Base-by-base conservation (phyloP, 2,329 filamentous ascomycete genomes). In the Dactylellina haptotyla region DNA sequence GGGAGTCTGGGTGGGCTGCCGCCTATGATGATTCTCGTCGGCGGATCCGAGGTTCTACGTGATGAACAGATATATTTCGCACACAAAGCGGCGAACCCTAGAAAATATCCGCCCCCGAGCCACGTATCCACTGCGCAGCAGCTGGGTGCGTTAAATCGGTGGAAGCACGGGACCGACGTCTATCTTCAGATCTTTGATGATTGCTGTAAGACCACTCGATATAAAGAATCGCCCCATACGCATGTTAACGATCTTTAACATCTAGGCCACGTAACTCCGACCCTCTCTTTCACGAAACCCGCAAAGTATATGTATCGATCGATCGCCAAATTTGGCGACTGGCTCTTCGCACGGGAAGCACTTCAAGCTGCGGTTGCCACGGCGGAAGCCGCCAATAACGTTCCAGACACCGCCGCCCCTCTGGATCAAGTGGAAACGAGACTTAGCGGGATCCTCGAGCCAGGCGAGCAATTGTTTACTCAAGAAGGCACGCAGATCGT, bases 131-230 rank as follows among this genome's bases (percentile, higher is more conserved):
- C 53, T 2, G 30, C 70, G 1, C 14, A 83, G 84, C 34, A 88
- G 85, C 75, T 96, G 92, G 80, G 87, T 88, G 66, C 91, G 93
- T 0, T 72, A 46, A 72, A 72, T 53, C 43, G 53, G 28, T 74
- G 70, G 70, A 74, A 63, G 32, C 56, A 54, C n/a, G 70, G 70
- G 6, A 99, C 95, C 0, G 87, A 96, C 77, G 94, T 98, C 0
- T 93, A 97, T 79, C 85, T 99, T 1, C 95, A 98, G 80, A 89
- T 98, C 1, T 98, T 94, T 93, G 94, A 98, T 67, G 91, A 97
- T 77, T 83, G 98, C 1, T 98, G 95, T 78, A 58, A 50, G 66
- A 39, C 16, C 14, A n/a, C 6, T 45, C 18, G 14, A 5, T 46
- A 23, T 23, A 9, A 20, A 46, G 3, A 46, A 8, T 20, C 10